Conservation (phyloP, 2,329 filamentous ascomycete species). For the Fusarium continuum region DNA sequence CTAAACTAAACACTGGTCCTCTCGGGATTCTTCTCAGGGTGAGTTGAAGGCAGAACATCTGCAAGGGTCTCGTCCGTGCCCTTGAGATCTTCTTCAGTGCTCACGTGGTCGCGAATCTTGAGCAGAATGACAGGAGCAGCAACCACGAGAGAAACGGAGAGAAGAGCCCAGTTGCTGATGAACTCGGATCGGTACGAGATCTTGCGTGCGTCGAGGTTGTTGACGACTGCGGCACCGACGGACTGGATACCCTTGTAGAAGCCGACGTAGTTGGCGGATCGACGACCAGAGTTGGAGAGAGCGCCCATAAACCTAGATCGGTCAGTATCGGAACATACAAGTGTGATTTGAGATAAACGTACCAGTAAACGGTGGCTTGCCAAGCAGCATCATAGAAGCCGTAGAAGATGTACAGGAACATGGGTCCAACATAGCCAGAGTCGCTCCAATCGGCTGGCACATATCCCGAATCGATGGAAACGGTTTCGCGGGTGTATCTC, state of each 20-base stretch:
- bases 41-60: constrained; percentile 64
- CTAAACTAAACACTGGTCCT: constrained; percentile 8
- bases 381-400: constrained; percentile 89
- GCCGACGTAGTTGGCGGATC: constrained; percentile 91
- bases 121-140: constrained; percentile 82
- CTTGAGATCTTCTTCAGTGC: constrained; percentile 81
- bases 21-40: constrained; percentile 27
- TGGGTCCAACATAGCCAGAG: constrained; percentile 74
- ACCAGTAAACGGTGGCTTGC: constrained; percentile 94
- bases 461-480: constrained; percentile 14
- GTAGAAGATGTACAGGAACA: constrained; percentile 92
- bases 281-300: constrained; percentile 90
- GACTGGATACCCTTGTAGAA: constrained; percentile 88
- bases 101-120: constrained; percentile 83
- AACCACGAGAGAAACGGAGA: constrained; percentile 76
- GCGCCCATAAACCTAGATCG: constrained; percentile 84
- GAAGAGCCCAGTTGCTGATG: constrained; percentile 75
- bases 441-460: constrained; percentile 69
- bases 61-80: constrained; percentile 84
- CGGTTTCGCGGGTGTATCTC: constrained; percentile 35
- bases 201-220: constrained; percentile 48
- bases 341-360: constrained; percentile 58
- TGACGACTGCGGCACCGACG: constrained; percentile 69
- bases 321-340: constrained; percentile 29
- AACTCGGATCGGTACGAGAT: constrained; percentile 76